Evolutionary conservation across 352 stramenopile genomes (phyloP), one percentile per base, ranked within the genome.

Genomic region (Phytophthora pseudosyringae): DNA sequence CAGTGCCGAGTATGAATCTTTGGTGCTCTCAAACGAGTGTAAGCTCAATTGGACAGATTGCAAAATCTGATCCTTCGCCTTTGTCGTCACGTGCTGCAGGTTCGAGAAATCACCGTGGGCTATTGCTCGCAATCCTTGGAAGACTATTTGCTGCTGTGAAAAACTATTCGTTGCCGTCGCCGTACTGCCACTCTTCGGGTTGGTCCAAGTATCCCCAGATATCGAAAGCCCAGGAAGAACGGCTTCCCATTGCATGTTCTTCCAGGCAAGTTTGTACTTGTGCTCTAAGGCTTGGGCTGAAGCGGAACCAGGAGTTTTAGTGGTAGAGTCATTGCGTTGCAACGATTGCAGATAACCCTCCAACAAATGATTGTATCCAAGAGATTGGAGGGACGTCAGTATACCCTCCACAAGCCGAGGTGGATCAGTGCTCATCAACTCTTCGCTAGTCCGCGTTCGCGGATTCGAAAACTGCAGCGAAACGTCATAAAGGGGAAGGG

Each of bases 191-290:
- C 13, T 28, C 21, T 39, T 49, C 29, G 36, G 38, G 47, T 43
- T 60, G 36, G 25, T 51, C 59, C 40, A 44, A 6, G n/a, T 25
- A 40, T 44, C 25, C 39, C 26, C n/a, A 40, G 45, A 16, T n/a
- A 12, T 40, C 3, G 57, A 73, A 41, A 71, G 50, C 9, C 56
- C 64, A 31, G 80, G 69, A 15, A 70, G 67, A n/a, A 80, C 51
- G 5, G 62, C 64, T 25, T 85, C 72, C 88, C 88, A 96, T 61
- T 94, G 86, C 59, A 93, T 61, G 32, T 61, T 85, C 46, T 88
- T 91, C 88, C 88, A 96, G 1, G 86, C 85, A 18, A 91, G 62
- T 53, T 94, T 78, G 57, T 89, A 96, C 28, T 85, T 83, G 60
- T 90, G 75, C 39, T 93, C 76, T 51, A 63, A 66, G 4, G 62